Percentiles rank a stretch among this genome's conserved stretches.
Evolutionary conservation across 2,329 filamentous ascomycete species (phyloP).

Genomic region (Keithomyces neogunnii): DNA sequence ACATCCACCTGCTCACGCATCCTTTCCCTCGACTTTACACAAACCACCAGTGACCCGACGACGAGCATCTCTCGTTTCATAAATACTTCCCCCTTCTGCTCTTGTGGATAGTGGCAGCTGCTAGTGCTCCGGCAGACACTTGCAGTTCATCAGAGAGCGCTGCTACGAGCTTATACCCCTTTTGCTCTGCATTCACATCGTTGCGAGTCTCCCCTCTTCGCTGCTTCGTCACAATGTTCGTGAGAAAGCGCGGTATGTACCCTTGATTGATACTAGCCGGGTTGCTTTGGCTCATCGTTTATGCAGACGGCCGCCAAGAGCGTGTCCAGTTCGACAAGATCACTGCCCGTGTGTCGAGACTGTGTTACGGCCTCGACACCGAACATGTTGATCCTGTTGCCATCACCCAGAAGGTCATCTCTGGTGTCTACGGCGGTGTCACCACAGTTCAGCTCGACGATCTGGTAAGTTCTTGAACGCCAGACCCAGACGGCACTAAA

Average conservation of each 20-base stretch:
- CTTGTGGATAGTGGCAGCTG: slow-evolving; percentile 9
- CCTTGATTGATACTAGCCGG: neutral
- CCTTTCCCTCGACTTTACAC: slow-evolving; percentile 12
- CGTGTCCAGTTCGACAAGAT: slow-evolving; percentile 99
- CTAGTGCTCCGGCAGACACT: slow-evolving; percentile 15
- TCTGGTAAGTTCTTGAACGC: slow-evolving; percentile 55
- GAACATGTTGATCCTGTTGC: slow-evolving; percentile 94
- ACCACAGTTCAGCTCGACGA: slow-evolving; percentile 96
- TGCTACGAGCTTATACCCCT: slow-evolving; percentile 14
- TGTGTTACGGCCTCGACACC: slow-evolving; percentile 94
- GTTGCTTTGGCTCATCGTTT: slow-evolving; percentile 17
- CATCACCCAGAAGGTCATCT: slow-evolving; percentile 99
- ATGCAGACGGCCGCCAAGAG: slow-evolving; percentile 92
- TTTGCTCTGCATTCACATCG: slow-evolving; percentile 9
- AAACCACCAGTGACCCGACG: slow-evolving; percentile 9
- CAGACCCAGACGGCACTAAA: neutral
- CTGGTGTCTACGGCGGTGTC: slow-evolving; percentile 96
- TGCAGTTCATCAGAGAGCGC: slow-evolving; percentile 12
- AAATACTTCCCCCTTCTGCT: neutral
- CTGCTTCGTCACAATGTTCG: slow-evolving; percentile 43
- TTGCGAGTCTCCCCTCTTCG: slow-evolving; percentile 11
- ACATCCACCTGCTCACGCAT: slow-evolving; percentile 9
- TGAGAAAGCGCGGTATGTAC: slow-evolving; percentile 53
- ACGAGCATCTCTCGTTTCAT: slow-evolving; percentile 3
- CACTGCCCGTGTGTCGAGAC: slow-evolving; percentile 91